phyloP scores from a whole-genome alignment of 164 flowering plant genomes.

The Nymphaea thermarum region DNA sequence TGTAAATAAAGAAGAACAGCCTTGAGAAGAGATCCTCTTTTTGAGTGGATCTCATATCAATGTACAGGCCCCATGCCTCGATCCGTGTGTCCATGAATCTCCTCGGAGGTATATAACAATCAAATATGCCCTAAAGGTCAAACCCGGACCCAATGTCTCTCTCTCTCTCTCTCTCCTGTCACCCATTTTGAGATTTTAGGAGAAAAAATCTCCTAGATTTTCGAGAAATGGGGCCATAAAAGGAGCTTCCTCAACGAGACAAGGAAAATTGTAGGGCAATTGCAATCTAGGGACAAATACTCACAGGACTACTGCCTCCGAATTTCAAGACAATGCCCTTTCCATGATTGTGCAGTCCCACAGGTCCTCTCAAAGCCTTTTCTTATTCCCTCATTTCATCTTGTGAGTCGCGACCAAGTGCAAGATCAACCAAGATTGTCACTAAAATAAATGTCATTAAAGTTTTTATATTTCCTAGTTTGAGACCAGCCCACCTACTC shows the following conservation, averaged over 20 bases:
- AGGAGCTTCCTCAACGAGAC: neutral
- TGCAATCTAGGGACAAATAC: no score
- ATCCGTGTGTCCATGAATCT: no score
- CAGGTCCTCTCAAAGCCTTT: neutral
- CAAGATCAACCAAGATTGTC: neutral
- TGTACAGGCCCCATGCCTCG: no score
- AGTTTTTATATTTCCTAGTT: conserved; percentile 1
- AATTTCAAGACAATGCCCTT: neutral
- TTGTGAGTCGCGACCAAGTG: neutral
- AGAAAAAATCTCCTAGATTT: neutral
- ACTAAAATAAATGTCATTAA: neutral
- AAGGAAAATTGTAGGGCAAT: neutral
- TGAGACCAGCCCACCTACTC: conserved; percentile 1
- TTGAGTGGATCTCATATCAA: no score
- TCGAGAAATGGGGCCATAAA: neutral
- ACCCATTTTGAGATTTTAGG: neutral
- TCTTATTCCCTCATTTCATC: neutral
- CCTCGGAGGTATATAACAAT: no score
- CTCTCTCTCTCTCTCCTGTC: neutral
- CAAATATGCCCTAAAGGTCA: no score
- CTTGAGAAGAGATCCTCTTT: no score
- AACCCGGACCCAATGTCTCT: no score
- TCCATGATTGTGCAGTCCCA: neutral
- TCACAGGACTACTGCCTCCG: neutral
- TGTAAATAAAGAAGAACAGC: no score